Evolutionary conservation across 139 green algal species (phyloP).

Genomic region (Tetradesmus lagerheimii): DNA sequence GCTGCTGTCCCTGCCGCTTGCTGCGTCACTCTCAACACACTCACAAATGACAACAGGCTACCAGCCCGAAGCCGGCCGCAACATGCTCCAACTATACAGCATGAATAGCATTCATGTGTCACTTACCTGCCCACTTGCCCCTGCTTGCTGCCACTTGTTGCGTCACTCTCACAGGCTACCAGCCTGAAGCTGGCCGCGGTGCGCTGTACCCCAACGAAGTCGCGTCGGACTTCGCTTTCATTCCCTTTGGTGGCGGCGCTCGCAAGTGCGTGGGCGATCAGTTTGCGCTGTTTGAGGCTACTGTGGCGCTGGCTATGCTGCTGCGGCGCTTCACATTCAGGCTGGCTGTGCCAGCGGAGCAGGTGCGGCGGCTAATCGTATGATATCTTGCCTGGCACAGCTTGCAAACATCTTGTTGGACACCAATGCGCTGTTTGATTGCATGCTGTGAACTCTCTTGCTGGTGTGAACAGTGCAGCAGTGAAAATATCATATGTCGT

Average conservation of each 20-base stretch:
- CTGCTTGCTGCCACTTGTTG: neutral
- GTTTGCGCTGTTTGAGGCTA: slow-evolving; percentile 95
- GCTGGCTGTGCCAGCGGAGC: slow-evolving; percentile 50
- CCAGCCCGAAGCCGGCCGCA: slow-evolving; percentile 69
- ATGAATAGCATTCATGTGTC: too few relatives aligned
- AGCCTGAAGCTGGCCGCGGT: slow-evolving; percentile 70
- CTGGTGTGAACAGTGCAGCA: neutral
- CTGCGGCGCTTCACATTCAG: slow-evolving; percentile 82
- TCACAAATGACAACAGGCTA: too few relatives aligned
- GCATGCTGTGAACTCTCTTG: too few relatives aligned
- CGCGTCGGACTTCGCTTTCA: slow-evolving; percentile 95
- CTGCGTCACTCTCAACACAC: too few relatives aligned
- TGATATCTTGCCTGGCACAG: neutral
- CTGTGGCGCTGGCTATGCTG: slow-evolving; percentile 89
- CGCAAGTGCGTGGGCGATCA: slow-evolving; percentile 99
- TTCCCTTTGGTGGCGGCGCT: slow-evolving; percentile 96
- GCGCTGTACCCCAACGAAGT: slow-evolving; percentile 97
- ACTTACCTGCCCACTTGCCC: neutral
- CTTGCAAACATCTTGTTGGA: too few relatives aligned
- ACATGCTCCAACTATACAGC: too few relatives aligned
- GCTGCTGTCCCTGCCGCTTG: neutral
- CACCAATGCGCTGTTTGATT: too few relatives aligned
- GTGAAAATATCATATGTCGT: neutral
- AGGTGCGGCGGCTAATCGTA: slow-evolving; percentile 20
- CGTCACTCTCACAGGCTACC: slow-evolving; percentile 61